These are phyloP conservation scores for Neoascochyta sp. DNA, from an alignment of 2,329 filamentous ascomycete genomes.

Conservation along the genomic window DNA sequence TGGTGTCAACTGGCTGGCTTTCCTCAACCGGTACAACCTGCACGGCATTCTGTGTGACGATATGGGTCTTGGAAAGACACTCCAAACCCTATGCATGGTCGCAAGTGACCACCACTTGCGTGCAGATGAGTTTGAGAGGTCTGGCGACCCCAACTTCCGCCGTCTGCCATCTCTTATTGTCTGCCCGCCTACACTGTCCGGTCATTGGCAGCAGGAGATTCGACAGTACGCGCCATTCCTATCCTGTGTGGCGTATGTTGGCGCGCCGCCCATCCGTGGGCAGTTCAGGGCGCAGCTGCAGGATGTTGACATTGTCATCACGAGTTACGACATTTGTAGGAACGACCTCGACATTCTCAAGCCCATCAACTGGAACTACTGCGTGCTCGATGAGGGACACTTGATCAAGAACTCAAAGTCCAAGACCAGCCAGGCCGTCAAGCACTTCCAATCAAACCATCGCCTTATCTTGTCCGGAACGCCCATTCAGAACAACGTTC, in stretches of 20 bases:
- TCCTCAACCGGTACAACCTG: slow-evolving; percentile 95
- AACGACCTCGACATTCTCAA: slow-evolving; percentile 87
- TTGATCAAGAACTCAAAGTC: slow-evolving; percentile 98
- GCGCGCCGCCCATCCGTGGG: slow-evolving; percentile 75
- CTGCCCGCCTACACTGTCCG: slow-evolving; percentile 91
- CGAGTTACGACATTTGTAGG: slow-evolving; percentile 95
- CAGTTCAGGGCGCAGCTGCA: slow-evolving; percentile 66
- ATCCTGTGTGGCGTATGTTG: slow-evolving; percentile 83
- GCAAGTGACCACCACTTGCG: slow-evolving; percentile 95
- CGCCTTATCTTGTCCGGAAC: slow-evolving; percentile 94
- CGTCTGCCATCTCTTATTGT: slow-evolving; percentile 88
- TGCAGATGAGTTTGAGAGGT: slow-evolving; percentile 83
- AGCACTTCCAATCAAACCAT: slow-evolving; percentile 85
- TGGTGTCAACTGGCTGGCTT: slow-evolving; percentile 97
- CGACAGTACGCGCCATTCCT: slow-evolving; percentile 94
- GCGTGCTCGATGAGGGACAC: slow-evolving; percentile 94
- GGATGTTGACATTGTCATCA: slow-evolving; percentile 87
- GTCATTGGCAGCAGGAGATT: slow-evolving; percentile 98
- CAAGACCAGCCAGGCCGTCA: slow-evolving; percentile 91
- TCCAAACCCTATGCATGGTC: slow-evolving; percentile 96
- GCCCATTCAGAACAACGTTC: slow-evolving; percentile 94
- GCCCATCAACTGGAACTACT: slow-evolving; percentile 91
- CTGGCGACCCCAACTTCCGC: slow-evolving; percentile 71
- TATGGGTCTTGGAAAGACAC: slow-evolving; percentile 96
- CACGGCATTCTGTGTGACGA: slow-evolving; percentile 98